phyloP scores from a whole-genome alignment of 805 yeast genomes.

The Groenewaldozyma salmanticensis region DNA sequence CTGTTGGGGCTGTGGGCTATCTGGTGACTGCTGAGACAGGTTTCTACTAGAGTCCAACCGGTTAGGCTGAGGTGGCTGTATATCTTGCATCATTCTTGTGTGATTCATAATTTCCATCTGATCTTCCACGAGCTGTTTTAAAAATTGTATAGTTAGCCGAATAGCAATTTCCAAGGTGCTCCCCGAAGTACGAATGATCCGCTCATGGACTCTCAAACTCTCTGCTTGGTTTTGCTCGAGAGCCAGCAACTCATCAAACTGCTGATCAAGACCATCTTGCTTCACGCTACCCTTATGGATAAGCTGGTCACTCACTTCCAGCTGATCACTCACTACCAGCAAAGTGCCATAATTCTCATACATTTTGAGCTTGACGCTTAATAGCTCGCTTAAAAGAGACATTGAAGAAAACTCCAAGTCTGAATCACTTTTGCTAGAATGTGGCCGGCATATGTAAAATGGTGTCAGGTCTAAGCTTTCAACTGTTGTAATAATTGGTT shows the following conservation, averaged over 20 bases:
- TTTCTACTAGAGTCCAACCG: too few species aligned
- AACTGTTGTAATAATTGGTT: not conserved
- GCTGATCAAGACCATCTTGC: not conserved
- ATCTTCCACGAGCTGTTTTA: slow-evolving; percentile 1
- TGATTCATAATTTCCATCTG: not conserved
- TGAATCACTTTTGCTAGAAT: not conserved
- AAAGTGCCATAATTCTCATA: not conserved
- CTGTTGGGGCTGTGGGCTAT: not conserved
- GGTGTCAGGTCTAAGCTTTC: not conserved
- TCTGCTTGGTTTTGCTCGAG: not conserved
- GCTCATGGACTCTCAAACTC: not conserved
- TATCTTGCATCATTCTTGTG: not conserved
- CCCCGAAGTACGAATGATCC: not conserved
- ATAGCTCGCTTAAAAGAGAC: not conserved
- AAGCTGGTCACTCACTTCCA: not conserved
- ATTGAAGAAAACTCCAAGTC: not conserved
- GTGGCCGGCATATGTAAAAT: not conserved
- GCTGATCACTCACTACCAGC: not conserved
- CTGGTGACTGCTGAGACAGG: not conserved
- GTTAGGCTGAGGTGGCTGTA: too few species aligned
- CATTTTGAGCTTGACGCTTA: too few species aligned
- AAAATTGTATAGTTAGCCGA: slow-evolving; percentile 1
- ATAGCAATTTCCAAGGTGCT: slow-evolving; percentile 1
- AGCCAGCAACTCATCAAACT: not conserved
- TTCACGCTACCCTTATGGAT: too few species aligned